phyloP scores from a whole-genome alignment of 2,329 filamentous ascomycete species.

The Akanthomyces muscarius region DNA sequence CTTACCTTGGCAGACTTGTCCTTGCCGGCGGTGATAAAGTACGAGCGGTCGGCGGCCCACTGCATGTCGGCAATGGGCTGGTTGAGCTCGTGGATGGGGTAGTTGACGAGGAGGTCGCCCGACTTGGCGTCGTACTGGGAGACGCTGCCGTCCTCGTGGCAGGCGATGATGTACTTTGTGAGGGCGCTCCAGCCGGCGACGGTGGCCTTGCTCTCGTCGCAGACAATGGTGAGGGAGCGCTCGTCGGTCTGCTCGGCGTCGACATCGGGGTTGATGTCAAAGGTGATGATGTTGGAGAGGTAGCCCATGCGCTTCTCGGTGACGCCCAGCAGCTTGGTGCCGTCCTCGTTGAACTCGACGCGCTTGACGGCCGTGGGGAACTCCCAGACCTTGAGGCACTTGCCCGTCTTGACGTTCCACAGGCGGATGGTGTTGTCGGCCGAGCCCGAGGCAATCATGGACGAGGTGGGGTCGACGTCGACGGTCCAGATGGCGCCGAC shows the following conservation, averaged over 20 bases:
- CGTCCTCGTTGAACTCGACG: conserved; percentile 95
- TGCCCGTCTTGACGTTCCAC: conserved; percentile 93
- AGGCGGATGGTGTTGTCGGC: conserved; percentile 98
- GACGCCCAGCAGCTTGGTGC: conserved; percentile 82
- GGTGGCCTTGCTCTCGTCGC: conserved; percentile 93
- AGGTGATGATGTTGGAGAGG: conserved; percentile 87
- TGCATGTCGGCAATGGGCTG: conserved; percentile 86
- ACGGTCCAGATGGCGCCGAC: conserved; percentile 98
- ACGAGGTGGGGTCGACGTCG: conserved; percentile 88
- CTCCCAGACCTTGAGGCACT: conserved; percentile 94
- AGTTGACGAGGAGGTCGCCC: conserved; percentile 76
- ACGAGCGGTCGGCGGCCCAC: conserved; percentile 89
- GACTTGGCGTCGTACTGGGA: conserved; percentile 90
- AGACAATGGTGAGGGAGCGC: conserved; percentile 80
- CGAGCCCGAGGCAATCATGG: conserved; percentile 88
- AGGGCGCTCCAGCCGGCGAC: conserved; percentile 96
- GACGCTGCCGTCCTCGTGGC: conserved; percentile 92
- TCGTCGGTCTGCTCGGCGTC: conserved; percentile 82
- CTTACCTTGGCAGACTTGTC: conserved; percentile 81
- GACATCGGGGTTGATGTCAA: conserved; percentile 81
- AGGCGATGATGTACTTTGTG: conserved; percentile 92
- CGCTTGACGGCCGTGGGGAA: conserved; percentile 96
- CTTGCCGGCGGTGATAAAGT: conserved; percentile 97
- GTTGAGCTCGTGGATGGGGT: conserved; percentile 81
- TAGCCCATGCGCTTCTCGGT: conserved; percentile 99